These are phyloP conservation scores for Salix caprea DNA, from an alignment of 345 rosid genomes.

Conservation along the genomic window DNA sequence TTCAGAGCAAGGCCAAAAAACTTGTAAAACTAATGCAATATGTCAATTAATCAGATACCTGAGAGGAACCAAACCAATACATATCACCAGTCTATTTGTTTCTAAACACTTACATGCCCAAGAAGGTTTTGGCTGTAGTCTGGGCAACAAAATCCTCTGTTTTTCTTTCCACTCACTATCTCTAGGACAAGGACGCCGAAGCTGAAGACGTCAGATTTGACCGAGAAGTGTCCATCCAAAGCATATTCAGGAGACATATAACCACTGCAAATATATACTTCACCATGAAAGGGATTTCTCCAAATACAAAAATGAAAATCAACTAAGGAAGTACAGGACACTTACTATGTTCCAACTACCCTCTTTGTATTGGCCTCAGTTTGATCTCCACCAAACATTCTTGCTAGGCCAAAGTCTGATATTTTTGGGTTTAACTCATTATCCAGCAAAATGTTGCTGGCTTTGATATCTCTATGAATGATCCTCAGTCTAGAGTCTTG, in stretches of 20 bases:
- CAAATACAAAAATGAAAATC: not conserved
- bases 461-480: constrained; percentile 4
- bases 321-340: not conserved
- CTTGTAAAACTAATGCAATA: too few relatives aligned
- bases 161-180: constrained; percentile 11
- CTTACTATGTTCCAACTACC: constrained; percentile 17
- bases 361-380: constrained; percentile 9
- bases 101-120: constrained; percentile 7
- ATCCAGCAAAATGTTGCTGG: constrained; percentile 12
- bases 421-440: constrained; percentile 14
- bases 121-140: constrained; percentile 10
- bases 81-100: not conserved
- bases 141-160: constrained; percentile 5
- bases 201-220: constrained; percentile 18
- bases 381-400: constrained; percentile 10
- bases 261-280: not conserved
- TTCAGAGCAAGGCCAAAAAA: not conserved
- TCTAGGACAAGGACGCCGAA: constrained; percentile 10
- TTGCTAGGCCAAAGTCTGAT: constrained; percentile 19
- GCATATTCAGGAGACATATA: constrained; percentile 21
- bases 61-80: too few relatives aligned
- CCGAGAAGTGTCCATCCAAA: constrained; percentile 6
- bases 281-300: not conserved
- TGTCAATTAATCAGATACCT: too few relatives aligned
- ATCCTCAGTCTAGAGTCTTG: constrained; percentile 6